Evolutionary conservation across 1,284 basidiomycete genomes (phyloP).

Genomic region (Tremellales sp.): DNA sequence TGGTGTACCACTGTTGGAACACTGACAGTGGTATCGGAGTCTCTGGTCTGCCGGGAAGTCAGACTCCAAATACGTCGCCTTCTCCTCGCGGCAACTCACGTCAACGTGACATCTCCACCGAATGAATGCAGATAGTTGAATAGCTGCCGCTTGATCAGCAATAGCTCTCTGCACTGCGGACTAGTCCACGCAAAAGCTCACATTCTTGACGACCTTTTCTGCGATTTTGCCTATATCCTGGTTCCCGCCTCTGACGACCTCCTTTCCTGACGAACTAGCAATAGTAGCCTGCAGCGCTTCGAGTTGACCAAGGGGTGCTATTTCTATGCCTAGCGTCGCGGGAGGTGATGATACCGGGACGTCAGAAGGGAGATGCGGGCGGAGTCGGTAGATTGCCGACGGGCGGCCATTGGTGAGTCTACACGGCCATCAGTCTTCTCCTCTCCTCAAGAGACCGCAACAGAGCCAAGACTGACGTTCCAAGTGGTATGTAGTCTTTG

Average conservation of each 20-base stretch:
- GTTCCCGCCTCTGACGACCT: constrained; percentile 19
- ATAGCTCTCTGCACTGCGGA: constrained; percentile 42
- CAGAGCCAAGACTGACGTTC: constrained; percentile 61
- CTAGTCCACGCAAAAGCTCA: constrained; percentile 23
- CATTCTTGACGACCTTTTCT: constrained; percentile 49
- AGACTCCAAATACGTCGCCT: not conserved
- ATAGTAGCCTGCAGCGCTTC: constrained; percentile 47
- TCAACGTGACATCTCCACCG: constrained; percentile 52
- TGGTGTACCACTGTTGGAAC: constrained; percentile 78
- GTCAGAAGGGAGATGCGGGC: constrained; percentile 53
- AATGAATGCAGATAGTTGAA: constrained; percentile 83
- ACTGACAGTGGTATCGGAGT: constrained; percentile 68
- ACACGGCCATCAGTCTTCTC: not conserved
- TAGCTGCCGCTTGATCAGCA: constrained; percentile 64
- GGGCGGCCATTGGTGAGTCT: constrained; percentile 89
- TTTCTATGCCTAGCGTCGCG: constrained; percentile 55
- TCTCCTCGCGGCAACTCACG: constrained; percentile 38
- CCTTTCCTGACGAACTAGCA: constrained; percentile 49
- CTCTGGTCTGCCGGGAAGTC: constrained; percentile 52
- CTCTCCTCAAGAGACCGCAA: not conserved
- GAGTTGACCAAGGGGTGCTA: constrained; percentile 54
- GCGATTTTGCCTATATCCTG: constrained; percentile 44
- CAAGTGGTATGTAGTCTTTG: constrained; percentile 79
- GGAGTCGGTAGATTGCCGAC: constrained; percentile 83
- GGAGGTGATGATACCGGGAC: constrained; percentile 36